phyloP scores from a whole-genome alignment of 2,329 filamentous ascomycete genomes.

The Thermothelomyces thermophilus region DNA sequence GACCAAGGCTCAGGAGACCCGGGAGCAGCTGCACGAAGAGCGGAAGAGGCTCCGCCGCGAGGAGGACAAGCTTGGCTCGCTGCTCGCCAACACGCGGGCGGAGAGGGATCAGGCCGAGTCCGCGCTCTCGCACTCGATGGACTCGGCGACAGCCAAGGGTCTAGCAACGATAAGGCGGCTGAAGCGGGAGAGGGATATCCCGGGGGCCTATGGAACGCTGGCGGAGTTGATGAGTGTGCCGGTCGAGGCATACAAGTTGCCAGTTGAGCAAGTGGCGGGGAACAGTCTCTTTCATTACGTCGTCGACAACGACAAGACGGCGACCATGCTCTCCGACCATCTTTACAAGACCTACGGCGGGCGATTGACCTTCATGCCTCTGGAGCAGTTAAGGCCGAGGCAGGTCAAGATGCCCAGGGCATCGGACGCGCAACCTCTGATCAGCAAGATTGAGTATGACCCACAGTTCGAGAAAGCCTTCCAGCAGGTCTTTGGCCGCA shows the following conservation, averaged over 20 bases:
- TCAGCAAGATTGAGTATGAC: conserved; percentile 79
- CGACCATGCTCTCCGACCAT: conserved; percentile 70
- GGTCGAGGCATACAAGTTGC: conserved; percentile 71
- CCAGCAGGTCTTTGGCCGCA: conserved; percentile 91
- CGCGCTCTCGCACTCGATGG: conserved; percentile 76
- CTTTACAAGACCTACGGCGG: conserved; percentile 75
- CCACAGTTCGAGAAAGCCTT: conserved; percentile 74
- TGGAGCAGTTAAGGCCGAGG: conserved; percentile 70
- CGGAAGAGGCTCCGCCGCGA: conserved; percentile 83
- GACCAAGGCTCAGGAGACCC: conserved; percentile 67
- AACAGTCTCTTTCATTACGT: conserved; percentile 93
- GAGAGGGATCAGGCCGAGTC: conserved; percentile 74
- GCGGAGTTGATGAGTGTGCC: conserved; percentile 86
- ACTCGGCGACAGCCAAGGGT: conserved; percentile 78
- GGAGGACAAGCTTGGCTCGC: conserved; percentile 76
- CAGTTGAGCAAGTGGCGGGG: conserved; percentile 88
- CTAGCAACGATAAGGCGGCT: conserved; percentile 80
- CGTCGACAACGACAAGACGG: conserved; percentile 85
- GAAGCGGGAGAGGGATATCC: conserved; percentile 69
- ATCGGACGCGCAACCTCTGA: conserved; percentile 78
- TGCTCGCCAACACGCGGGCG: conserved; percentile 66
- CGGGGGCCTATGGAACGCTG: conserved; percentile 85
- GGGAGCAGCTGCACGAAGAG: conserved; percentile 77
- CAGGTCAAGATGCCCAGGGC: conserved; percentile 73
- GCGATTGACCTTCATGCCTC: conserved; percentile 88